phyloP scores from a whole-genome alignment of 768 basidiomycete species.

The Neoboletus magnificus region DNA sequence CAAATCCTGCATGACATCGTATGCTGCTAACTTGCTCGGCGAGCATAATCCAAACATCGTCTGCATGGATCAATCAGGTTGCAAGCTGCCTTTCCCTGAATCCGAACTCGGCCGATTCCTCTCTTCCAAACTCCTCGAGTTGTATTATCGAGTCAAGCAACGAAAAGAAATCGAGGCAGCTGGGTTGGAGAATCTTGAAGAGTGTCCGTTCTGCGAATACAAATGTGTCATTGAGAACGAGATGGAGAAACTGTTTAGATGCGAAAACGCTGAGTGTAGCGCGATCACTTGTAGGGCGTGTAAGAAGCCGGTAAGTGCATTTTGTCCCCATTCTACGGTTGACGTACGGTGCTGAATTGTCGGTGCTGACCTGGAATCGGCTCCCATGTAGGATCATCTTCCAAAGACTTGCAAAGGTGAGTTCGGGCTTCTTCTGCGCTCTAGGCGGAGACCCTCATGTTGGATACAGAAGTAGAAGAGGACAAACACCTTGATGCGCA shows the following conservation, averaged over 20 bases:
- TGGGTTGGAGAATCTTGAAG: conserved; percentile 74
- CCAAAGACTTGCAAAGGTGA: conserved; percentile 78
- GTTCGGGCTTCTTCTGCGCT: not conserved
- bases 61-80: conserved; percentile 84
- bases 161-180: conserved; percentile 79
- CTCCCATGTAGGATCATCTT: conserved; percentile 59
- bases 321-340: not conserved
- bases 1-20: conserved; percentile 60
- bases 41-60: conserved; percentile 56
- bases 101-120: conserved; percentile 70
- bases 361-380: conserved; percentile 2
- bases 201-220: conserved; percentile 90
- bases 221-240: conserved; percentile 72
- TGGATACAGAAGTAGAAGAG: conserved; percentile 59
- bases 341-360: not conserved
- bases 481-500: conserved; percentile 72
- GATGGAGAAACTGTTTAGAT: conserved; percentile 58
- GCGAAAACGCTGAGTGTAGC: conserved; percentile 62
- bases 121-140: conserved; percentile 56
- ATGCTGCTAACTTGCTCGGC: conserved; percentile 66
- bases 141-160: conserved; percentile 75
- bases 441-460: not conserved
- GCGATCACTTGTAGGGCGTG: conserved; percentile 78
- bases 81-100: conserved; percentile 62
- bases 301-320: conserved; percentile 57